A percentile compares a stretch with the other conserved stretches of the same genome.
Evolutionary conservation across 176 grass and related monocot genomes (phyloP).

Genomic region (Bolboschoenus planiculmis): DNA sequence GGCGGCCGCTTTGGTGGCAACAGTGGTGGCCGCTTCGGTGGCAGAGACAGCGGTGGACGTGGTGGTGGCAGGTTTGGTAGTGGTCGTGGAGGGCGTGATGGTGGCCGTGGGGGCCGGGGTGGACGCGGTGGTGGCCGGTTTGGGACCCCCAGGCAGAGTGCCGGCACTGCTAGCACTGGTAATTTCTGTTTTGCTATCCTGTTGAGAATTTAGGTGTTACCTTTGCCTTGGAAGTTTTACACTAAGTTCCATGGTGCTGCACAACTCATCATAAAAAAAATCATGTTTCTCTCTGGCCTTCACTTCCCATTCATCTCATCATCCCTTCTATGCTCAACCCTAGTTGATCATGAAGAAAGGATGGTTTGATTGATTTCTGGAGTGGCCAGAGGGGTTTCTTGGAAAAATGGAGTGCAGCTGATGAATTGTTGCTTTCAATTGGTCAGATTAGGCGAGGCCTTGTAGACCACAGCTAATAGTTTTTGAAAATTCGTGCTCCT

Average conservation of each 20-base stretch:
- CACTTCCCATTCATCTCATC: not conserved
- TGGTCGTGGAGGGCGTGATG: slow-evolving; percentile 24
- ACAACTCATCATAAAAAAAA: not conserved
- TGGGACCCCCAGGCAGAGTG: slow-evolving; percentile 31
- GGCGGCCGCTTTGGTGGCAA: slow-evolving; percentile 21
- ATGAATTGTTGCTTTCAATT: not conserved
- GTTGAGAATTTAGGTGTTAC: not conserved
- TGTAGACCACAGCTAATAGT: not conserved
- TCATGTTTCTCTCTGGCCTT: not conserved
- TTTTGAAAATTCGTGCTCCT: not conserved
- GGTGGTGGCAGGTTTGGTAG: slow-evolving; percentile 18
- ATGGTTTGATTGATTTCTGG: not conserved
- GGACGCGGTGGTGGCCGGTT: slow-evolving; percentile 35
- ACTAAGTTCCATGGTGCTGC: not conserved
- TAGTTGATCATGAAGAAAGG: not conserved
- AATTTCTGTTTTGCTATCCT: not conserved
- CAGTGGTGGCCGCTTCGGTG: slow-evolving; percentile 32
- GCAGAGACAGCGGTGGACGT: not conserved
- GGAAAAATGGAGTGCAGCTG: not conserved
- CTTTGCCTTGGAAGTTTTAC: not conserved
- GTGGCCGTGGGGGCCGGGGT: slow-evolving; percentile 12
- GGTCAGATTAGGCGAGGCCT: not conserved
- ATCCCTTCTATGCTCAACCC: not conserved
- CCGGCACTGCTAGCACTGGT: slow-evolving; percentile 55
- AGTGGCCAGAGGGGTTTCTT: not conserved